phyloP scores from a whole-genome alignment of 805 yeast species.

The Lachancea quebecensis region DNA sequence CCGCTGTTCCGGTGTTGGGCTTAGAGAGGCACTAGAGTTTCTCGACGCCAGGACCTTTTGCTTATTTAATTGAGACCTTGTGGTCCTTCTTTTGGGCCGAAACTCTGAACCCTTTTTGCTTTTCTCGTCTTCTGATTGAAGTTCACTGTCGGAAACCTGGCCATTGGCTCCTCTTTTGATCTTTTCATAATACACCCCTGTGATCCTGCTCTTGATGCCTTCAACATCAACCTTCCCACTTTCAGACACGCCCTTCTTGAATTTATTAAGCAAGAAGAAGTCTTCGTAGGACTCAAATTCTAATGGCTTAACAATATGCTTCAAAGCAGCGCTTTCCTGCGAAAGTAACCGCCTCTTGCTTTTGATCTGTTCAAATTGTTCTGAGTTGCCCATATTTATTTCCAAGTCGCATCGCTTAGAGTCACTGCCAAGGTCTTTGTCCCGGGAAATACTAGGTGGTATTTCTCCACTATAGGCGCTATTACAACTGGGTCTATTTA shows the following conservation, averaged over 20 bases:
- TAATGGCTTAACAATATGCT: slow-evolving; percentile 15
- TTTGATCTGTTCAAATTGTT: not conserved
- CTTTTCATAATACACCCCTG: slow-evolving; percentile 23
- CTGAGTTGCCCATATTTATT: no score
- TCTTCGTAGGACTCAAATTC: slow-evolving; percentile 33
- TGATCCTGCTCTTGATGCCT: slow-evolving; percentile 22
- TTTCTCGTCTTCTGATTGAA: not conserved
- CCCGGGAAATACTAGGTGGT: no score
- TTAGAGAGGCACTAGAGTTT: no score
- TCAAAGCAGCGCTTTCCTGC: slow-evolving; percentile 9
- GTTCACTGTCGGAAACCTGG: not conserved
- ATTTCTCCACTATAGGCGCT: no score
- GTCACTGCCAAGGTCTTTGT: no score
- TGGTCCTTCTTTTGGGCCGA: slow-evolving; percentile 5
- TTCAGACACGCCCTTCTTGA: slow-evolving; percentile 27
- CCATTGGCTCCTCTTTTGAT: slow-evolving; percentile 11
- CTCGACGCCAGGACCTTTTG: not conserved
- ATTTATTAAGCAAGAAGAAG: slow-evolving; percentile 23
- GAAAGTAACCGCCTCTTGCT: slow-evolving; percentile 1
- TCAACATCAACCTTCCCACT: slow-evolving; percentile 30
- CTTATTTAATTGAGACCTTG: slow-evolving; percentile 4
- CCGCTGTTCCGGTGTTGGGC: not conserved
- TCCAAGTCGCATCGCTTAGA: no score
- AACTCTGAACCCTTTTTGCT: not conserved
- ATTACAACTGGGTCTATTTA: no score